Conservation (phyloP, 78 protist genomes). For the Neovahlkampfia damariscottae region DNA sequence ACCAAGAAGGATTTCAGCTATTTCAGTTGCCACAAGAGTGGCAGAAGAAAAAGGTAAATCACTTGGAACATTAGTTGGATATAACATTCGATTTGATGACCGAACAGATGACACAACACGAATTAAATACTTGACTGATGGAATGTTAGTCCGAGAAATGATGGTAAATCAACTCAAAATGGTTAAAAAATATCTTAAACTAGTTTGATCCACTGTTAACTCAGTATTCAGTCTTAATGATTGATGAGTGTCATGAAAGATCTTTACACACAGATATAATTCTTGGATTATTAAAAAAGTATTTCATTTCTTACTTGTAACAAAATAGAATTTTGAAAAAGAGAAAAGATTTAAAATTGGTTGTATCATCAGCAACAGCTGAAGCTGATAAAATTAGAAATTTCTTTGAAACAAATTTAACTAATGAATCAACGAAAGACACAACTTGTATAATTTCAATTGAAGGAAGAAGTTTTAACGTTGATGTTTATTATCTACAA, state of each 20-base stretch:
- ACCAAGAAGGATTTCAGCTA: conserved; percentile 79
- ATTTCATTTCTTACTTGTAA: too few species aligned
- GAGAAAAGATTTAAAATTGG: conserved; percentile 13
- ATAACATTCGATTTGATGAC: conserved; percentile 70
- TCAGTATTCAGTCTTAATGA: conserved; percentile 11
- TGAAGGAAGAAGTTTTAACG: not conserved
- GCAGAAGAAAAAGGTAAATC: conserved; percentile 42
- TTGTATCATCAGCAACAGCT: conserved; percentile 52
- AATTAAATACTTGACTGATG: conserved; percentile 82
- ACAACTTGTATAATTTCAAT: not conserved
- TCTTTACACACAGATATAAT: conserved; percentile 42
- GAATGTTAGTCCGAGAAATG: conserved; percentile 76
- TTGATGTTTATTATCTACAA: not conserved
- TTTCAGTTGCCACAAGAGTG: conserved; percentile 56
- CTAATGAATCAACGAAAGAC: not conserved
- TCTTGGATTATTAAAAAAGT: conserved; percentile 24
- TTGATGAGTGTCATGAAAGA: conserved; percentile 72
- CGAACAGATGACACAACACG: conserved; percentile 28
- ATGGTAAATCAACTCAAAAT: too few species aligned
- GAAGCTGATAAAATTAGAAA: conserved; percentile 14
- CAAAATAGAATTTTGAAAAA: not conserved
- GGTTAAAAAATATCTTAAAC: too few species aligned
- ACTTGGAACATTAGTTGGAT: conserved; percentile 67
- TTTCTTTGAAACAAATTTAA: not conserved
- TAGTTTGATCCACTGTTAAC: not conserved